phyloP scores from a whole-genome alignment of 2,329 filamentous ascomycete species.

The Stagonosporopsis chrysanthemi region DNA sequence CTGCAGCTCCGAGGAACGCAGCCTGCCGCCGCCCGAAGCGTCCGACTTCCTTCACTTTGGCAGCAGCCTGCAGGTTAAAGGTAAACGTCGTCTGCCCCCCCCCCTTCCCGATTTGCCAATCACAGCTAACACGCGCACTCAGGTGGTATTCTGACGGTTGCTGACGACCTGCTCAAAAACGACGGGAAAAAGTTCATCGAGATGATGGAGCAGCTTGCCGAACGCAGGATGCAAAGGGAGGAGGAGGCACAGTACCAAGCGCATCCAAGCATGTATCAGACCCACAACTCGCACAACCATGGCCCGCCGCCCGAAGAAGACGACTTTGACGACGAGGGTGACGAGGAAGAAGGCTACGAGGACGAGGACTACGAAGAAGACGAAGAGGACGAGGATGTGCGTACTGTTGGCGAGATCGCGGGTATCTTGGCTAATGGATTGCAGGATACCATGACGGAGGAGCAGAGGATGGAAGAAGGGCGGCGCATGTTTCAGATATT shows the following conservation, averaged over 20 bases:
- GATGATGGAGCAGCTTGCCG: slow-evolving; percentile 99
- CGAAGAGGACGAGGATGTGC: slow-evolving; percentile 46
- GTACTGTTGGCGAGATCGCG: slow-evolving; percentile 27
- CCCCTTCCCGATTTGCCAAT: no score
- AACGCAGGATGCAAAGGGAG: slow-evolving; percentile 95
- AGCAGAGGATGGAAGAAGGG: slow-evolving; percentile 98
- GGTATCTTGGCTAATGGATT: slow-evolving; percentile 39
- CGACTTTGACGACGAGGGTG: slow-evolving; percentile 76
- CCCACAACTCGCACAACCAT: slow-evolving; percentile 69
- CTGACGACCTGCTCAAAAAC: slow-evolving; percentile 97
- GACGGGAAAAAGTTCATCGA: slow-evolving; percentile 99
- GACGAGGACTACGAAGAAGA: slow-evolving; percentile 63
- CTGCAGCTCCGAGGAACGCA: slow-evolving; percentile 69
- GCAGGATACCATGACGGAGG: slow-evolving; percentile 95
- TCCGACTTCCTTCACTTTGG: slow-evolving; percentile 97
- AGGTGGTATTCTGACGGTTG: slow-evolving; percentile 98
- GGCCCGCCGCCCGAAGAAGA: slow-evolving; percentile 72
- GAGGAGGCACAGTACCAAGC: slow-evolving; percentile 78
- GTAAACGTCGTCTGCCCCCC: slow-evolving; percentile 51
- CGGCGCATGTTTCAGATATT: slow-evolving; percentile 99
- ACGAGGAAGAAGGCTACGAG: slow-evolving; percentile 66
- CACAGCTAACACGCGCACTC: slow-evolving; percentile 30
- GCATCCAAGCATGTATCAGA: slow-evolving; percentile 62
- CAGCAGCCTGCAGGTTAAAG: slow-evolving; percentile 94
- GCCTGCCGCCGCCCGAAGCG: slow-evolving; percentile 71